Conservation (phyloP, 306 rosid species). For the Elaeagnus macrophylla region DNA sequence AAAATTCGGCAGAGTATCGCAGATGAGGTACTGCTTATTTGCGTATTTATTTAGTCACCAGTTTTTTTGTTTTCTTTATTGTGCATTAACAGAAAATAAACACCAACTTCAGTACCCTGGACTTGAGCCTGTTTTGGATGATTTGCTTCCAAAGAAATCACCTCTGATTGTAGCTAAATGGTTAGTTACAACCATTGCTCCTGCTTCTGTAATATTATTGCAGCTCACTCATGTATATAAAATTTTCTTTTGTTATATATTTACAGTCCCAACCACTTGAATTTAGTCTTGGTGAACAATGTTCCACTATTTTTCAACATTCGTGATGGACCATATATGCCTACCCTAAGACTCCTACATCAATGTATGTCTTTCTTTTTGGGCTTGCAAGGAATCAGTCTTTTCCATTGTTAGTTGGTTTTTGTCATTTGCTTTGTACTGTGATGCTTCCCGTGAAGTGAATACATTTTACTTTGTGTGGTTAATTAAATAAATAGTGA, state of each 20-base stretch:
- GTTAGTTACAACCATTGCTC: slow-evolving; percentile 29
- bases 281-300: slow-evolving; percentile 82
- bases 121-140: slow-evolving; percentile 86
- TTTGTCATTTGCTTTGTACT: neutral
- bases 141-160: slow-evolving; percentile 89
- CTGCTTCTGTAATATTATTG: slow-evolving; percentile 7
- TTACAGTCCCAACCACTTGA: slow-evolving; percentile 93
- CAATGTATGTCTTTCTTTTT: slow-evolving; percentile 55
- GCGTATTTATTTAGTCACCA: neutral
- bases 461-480: neutral
- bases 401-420: neutral
- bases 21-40: slow-evolving; percentile 57
- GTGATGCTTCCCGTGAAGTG: neutral
- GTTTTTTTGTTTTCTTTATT: neutral
- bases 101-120: slow-evolving; percentile 70
- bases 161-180: slow-evolving; percentile 92
- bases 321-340: slow-evolving; percentile 99
- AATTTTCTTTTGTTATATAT: slow-evolving; percentile 7
- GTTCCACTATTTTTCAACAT: slow-evolving; percentile 89
- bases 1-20: slow-evolving; percentile 93
- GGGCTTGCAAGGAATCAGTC: neutral
- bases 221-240: neutral
- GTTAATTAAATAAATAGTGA: neutral
- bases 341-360: slow-evolving; percentile 90
- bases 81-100: slow-evolving; percentile 1